Base-by-base conservation (phyloP, 2,329 filamentous ascomycete genomes). In the Xylaria multiplex region DNA sequence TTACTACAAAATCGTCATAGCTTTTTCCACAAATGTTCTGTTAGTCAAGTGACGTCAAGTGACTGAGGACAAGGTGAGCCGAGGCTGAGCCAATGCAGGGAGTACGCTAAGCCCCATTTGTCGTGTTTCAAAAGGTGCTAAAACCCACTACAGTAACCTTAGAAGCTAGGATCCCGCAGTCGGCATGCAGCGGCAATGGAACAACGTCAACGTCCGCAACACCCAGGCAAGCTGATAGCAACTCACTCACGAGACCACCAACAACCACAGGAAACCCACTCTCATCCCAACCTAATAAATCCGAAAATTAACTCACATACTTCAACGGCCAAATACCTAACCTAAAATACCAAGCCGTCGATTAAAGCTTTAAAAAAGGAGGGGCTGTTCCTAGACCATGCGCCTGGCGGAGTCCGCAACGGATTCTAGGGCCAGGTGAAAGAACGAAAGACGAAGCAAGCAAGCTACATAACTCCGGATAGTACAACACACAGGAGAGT, bases 351-450 rank as follows among this genome's bases (percentile, higher is more conserved):
- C 3, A 22, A n/a, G 13, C 49, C 19, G 1, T 46, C 16, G 2
- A 30, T 54, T 27, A 3, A 42, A 37, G 35, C 40, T 42, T 16
- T 58, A 50, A 66, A 50, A n/a, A n/a, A 43, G 46, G 59, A 60
- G 54, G 59, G 49, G 43, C 43, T 37, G 35, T 35, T 46, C 13
- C 16, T 57, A 52, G 67, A 75, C 69, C 57, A 76, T 75, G 74
- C 67, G 68, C 73, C 66, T 69, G 66, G 72, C 70, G 64, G 68
- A 73, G 69, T 62, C 73, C 60, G 69, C 54, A 62, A 60, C 61
- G 66, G 70, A 73, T 72, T 71, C 68, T 58, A 72, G 71, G 71
- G 69, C 67, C 71, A 72, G 70, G 71, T 70, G 69, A 73, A 68
- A 69, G 61, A 55, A 42, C 59, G 56, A 32, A 42, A 46, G 37